Conservation (phyloP, 2,329 filamentous ascomycete species). For the Pestalotiopsis sp. region DNA sequence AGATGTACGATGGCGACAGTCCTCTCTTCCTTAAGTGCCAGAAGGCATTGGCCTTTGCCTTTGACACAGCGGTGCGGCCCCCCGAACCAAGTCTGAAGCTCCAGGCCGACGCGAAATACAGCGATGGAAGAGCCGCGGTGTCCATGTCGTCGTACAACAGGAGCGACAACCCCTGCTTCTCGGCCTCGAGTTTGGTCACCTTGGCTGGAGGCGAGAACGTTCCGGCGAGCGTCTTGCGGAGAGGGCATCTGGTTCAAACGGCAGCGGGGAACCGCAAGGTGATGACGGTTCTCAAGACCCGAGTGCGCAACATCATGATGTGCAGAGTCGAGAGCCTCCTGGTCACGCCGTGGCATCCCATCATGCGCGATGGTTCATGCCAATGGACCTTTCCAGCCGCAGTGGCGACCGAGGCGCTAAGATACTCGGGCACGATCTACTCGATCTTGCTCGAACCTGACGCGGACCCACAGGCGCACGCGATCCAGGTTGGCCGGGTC, state of each 20-base stretch:
- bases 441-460: conserved; percentile 58
- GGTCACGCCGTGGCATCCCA: conserved; percentile 65
- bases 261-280: conserved; percentile 53
- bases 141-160: conserved; percentile 49
- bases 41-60: conserved; percentile 50
- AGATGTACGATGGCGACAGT: conserved; percentile 54
- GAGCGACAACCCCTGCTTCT: conserved; percentile 52
- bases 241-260: conserved; percentile 52
- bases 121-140: conserved; percentile 18
- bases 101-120: conserved; percentile 10
- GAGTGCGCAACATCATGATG: conserved; percentile 41
- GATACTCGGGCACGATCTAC: conserved; percentile 57
- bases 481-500: conserved; percentile 47
- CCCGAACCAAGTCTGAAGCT: conserved; percentile 38
- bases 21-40: conserved; percentile 56
- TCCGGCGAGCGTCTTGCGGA: conserved; percentile 45
- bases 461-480: conserved; percentile 47
- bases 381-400: conserved; percentile 52
- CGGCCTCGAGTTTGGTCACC: conserved; percentile 48
- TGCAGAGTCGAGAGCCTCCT: conserved; percentile 49
- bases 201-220: conserved; percentile 44
- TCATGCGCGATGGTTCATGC: conserved; percentile 38
- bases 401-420: conserved; percentile 32
- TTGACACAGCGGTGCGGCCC: conserved; percentile 46
- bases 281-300: conserved; percentile 53